Base-by-base conservation (phyloP, 345 rosid genomes). In the Turritis glabra region DNA sequence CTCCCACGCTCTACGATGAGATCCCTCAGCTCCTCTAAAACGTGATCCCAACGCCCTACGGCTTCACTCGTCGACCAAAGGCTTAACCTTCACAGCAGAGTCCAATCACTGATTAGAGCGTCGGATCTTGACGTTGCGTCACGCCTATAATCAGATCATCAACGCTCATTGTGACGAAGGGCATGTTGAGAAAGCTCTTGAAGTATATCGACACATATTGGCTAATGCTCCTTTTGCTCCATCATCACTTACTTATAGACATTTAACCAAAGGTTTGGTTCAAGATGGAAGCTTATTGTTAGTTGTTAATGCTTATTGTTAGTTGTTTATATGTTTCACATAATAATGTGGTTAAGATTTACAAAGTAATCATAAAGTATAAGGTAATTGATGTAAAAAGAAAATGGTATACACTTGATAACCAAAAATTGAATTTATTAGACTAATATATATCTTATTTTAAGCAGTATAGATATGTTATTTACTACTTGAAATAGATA, bases 21-120 rank as follows among this genome's bases (percentile, higher is more conserved):
- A 86, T 21, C 83, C 86, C 4, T 67, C 68, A 23, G 61, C 80
- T 41, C 82, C 81, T 25, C 86, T 84, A 0, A 86, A 71, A 18
- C 98, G 92, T 18, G 99, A 92, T 51, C 97, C 99, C 9, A 95
- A 92, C 67, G 96, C 97, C 8, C 97, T 97, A 3, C 96, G 98
- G 26, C 89, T 86, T 19, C 99, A n/a, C 88, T 95, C 54, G 93
- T 88, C 3, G 99, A 98, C 5, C 83, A 83, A 7, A 88, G 97
- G 8, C 99, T 95, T 69, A 90, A 84, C 77, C 86, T 95, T 53
- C 99, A 95, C 79, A 95, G 90, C 80, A 82, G 97, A 21, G 97
- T 95, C 40, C 97, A 95, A 64, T 92, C 99, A 40, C 88, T 95
- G 18, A 95, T 95, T 77, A 89, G 99, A 6, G 96, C 99, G 9